Evolutionary conservation across 176 grass and related monocot genomes (phyloP), one percentile per base, ranked within the genome.

Genomic region (Musa schizocarpa): DNA sequence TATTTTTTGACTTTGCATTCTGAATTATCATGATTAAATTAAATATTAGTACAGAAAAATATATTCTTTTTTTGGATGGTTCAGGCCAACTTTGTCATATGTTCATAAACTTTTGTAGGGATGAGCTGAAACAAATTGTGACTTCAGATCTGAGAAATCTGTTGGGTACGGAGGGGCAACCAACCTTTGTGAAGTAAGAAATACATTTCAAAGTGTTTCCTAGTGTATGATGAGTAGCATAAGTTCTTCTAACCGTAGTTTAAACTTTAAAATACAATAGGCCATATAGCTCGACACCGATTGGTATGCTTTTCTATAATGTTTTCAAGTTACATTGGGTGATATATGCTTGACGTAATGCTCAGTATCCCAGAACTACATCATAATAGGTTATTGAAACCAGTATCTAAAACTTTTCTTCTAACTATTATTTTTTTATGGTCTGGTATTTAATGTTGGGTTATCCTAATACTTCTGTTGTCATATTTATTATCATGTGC

Each of bases 131-230:
- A 76, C 80, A 89, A 83, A 84, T 94, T 74, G 90, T 94, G 76
- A 87, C 82, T 13, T 79, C 86, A 69, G 95, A 99, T 79, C 88
- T 98, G 75, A 89, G 57, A 78, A 94, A 86, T 53, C 76, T 99
- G 34, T 76, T 99, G 80, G 90, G 86, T 51, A 76, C 85, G 21
- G 81, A 87, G 61, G 95, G 90, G 34, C 84, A 89, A 64, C 95
- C 90, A 26, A 93, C 86, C 67, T 94, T 99, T 84, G 73, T 92
- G 27, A 99, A 87, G 95, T 93, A 89, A 87, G 90, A 66, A 81
- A 64, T 24, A 19, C 22, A 64, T 34, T 43, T 26, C 43, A 26
- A 66, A 68, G 1, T 19, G 48, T 3, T 70, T 71, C 52, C 12
- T 20, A 62, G 27, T 77, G 2, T n/a, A 64, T 43, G 22, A 59